Evolutionary conservation across 176 grass and related monocot species (phyloP), one percentile per base, ranked within the genome.

Genomic region (Puya raimondii): DNA sequence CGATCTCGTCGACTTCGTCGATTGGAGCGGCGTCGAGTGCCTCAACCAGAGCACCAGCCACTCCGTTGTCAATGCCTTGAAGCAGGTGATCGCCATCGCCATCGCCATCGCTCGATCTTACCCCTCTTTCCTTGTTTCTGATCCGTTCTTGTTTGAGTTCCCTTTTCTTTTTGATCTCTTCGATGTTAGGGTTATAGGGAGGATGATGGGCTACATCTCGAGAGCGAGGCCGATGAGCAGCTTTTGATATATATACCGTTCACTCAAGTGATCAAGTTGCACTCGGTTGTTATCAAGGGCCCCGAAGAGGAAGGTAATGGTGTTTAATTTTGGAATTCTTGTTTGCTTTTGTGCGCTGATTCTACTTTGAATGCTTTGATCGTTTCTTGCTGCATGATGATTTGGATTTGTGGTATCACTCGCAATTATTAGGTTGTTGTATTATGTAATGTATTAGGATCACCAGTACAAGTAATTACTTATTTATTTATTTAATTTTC

Each of bases 11-110:
- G 90, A 99, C 76, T 91, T 99, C 71, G 81, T 99, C 69, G 95
- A 99, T 65, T 99, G 95, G 95, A 99, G 72, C 74, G 78, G 95
- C 84, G 87, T 99, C 21, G 95, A 99, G 70, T 99, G 95, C 78
- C 95, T 99, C 77, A 99, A 99, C 73, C 95, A 99, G 85, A 82
- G 77, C 70, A 66, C 87, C 6, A 77, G 77, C 64, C 86, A 99
- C 70, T 68, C 68, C n/a, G 64, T 94, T 70, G 49, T 70, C 72
- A 91, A 94, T 81, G 82, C 90, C 2, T 76, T 94, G 74, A 94
- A 99, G 79, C 90, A 91, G 95, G 89, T 90, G 52, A 2, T 18
- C 12, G 59, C 9, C 53, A 6, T 14, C 2, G 33, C 13, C 15
- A 23, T 64, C 8, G 42, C 4, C 2, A 23, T 64, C 8, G 42